These are phyloP conservation scores for Cladosporium sp. DNA, from an alignment of 2,329 filamentous ascomycete species.

Conservation along the genomic window DNA sequence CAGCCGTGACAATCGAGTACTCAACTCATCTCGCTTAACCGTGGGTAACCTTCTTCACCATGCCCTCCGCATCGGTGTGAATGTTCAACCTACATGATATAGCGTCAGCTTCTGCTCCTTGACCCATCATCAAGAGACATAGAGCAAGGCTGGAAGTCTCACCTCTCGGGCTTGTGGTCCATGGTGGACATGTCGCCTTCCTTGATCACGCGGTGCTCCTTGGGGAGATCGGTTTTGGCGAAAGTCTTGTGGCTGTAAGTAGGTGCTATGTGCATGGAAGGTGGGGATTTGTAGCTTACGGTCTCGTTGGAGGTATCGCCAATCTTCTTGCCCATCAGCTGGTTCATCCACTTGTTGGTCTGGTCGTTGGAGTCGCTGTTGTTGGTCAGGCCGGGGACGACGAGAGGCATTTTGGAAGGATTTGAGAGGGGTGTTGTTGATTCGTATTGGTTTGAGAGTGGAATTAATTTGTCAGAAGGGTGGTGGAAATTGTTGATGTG, in stretches of 20 bases:
- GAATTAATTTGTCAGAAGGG: background rate
- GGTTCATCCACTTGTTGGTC: slow-evolving; percentile 42
- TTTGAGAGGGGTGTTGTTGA: background rate
- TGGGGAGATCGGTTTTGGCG: slow-evolving; percentile 46
- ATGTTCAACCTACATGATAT: slow-evolving; percentile 39
- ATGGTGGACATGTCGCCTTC: slow-evolving; percentile 44
- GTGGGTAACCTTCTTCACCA: slow-evolving; percentile 45
- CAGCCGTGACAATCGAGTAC: background rate
- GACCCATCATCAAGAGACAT: too few species aligned
- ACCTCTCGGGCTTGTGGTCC: slow-evolving; percentile 46
- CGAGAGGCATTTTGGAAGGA: slow-evolving; percentile 43
- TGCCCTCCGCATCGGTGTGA: slow-evolving; percentile 46
- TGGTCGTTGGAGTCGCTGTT: slow-evolving; percentile 33
- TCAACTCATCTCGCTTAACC: slow-evolving; percentile 29
- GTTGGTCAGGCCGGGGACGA: slow-evolving; percentile 45
- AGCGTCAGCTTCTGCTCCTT: too few species aligned
- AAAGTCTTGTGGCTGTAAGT: slow-evolving; percentile 39
- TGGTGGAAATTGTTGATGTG: background rate
- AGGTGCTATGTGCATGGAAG: background rate
- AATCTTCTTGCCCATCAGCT: slow-evolving; percentile 50
- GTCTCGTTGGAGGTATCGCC: slow-evolving; percentile 44
- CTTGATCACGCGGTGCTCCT: slow-evolving; percentile 45
- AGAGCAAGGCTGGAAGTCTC: slow-evolving; percentile 3
- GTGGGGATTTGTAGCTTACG: slow-evolving; percentile 27
- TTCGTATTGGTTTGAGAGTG: background rate